phyloP scores from a whole-genome alignment of 192 early-diverging fungal species.

The Piromyces sp. region DNA sequence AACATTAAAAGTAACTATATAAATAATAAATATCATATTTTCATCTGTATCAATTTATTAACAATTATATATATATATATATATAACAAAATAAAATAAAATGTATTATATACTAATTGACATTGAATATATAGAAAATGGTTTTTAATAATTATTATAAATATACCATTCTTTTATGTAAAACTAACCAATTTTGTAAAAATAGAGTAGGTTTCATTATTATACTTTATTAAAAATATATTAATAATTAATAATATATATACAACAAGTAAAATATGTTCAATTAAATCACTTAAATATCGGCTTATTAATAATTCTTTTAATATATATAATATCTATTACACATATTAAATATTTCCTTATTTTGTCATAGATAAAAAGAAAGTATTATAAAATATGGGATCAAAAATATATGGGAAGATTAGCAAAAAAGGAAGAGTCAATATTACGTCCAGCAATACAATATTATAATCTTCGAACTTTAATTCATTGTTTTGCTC shows the following conservation, averaged over 20 bases:
- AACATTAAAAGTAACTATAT: neutral
- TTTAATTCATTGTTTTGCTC: neutral
- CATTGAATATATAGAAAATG: neutral
- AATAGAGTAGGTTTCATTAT: neutral
- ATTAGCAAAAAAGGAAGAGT: neutral
- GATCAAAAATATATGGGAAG: neutral
- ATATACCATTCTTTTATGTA: neutral
- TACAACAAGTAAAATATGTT: too few species aligned
- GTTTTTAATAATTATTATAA: neutral
- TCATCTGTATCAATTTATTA: too few species aligned
- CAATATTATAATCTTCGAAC: neutral
- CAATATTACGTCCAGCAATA: neutral
- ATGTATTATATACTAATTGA: too few species aligned
- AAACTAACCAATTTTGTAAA: neutral
- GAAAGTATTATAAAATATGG: neutral
- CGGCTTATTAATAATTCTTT: too few species aligned
- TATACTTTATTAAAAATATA: too few species aligned
- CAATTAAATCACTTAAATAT: too few species aligned
- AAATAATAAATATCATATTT: too few species aligned
- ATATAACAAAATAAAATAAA: too few species aligned
- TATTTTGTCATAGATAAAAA: neutral
- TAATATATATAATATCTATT: too few species aligned
- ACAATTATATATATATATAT: too few species aligned
- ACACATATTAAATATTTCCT: too few species aligned
- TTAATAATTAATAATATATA: too few species aligned